Base-by-base conservation (phyloP, 1,284 basidiomycete species). In the Moesziomyces sp. region DNA sequence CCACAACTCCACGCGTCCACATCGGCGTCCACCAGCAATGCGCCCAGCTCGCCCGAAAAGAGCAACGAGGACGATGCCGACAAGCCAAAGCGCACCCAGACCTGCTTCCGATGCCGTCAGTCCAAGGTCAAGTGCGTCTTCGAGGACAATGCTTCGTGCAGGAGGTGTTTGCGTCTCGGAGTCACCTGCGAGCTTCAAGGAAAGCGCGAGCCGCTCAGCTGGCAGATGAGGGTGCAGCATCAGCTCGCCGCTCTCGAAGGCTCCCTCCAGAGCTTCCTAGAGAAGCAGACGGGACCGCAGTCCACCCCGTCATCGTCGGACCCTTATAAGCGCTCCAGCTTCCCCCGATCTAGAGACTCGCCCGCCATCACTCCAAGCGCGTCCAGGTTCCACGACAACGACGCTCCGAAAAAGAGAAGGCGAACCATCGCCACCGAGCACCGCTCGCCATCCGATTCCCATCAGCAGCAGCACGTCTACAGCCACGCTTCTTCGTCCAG, bases 221-320 rank as follows among this genome's bases (percentile, higher is more conserved):
- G 66, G 66, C 66, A 69, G 56, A 69, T 59, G 66, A 24, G 55
- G n/a, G 66, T 69, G 3, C 66, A 69, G 26, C 54, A 69, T 52
- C 66, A 69, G 45, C 45, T 69, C 11, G 66, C 66, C 3, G 59
- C 66, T 0, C 35, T 69, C 24, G 66, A 69, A 30, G 66, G 66
- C 3, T 51, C 51, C 13, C 38, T 69, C 24, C 66, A 69, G 48
- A 63, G 38, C 33, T 62, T 69, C 21, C 5, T 69, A 6, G 59
- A 69, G 28, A 69, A 63, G 47, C 66, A 69, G 47, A 50, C 38
- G 48, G 44, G 46, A 6, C 46, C 46, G 14, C 38, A 40, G 38
- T 6, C 38, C 38, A 18, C 38, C 8, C 18, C 23, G 26, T 53
- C 43, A 3, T 10, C 52, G 6, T 33, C 45, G 6, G 46, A 55